Evolutionary conservation across 1,284 basidiomycete genomes (phyloP).

Genomic region (Cryptococcus sp.): DNA sequence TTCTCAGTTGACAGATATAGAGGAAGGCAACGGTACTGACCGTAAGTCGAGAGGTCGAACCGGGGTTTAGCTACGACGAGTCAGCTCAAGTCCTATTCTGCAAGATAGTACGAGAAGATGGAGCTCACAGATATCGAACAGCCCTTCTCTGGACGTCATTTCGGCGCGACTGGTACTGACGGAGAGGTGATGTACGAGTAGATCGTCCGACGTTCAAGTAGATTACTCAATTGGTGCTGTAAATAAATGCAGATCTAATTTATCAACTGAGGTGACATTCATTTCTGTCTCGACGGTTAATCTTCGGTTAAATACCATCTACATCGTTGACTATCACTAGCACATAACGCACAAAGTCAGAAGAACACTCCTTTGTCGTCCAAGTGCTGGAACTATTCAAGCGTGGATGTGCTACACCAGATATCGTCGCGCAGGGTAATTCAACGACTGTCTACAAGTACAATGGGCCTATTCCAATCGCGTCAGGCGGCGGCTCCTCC

Average conservation of each 20-base stretch:
- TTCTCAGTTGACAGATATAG: neutral
- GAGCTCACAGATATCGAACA: slow-evolving; percentile 37
- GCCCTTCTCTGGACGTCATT: slow-evolving; percentile 18
- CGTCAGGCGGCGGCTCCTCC: neutral
- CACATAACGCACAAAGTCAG: too few relatives aligned
- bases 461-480: neutral
- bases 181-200: neutral
- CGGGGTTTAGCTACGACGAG: slow-evolving; percentile 34
- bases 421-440: too few relatives aligned
- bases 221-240: neutral
- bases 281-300: too few relatives aligned
- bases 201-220: slow-evolving; percentile 2
- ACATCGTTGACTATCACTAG: too few relatives aligned
- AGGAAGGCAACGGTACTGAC: slow-evolving; percentile 17
- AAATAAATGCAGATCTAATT: neutral
- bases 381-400: too few relatives aligned
- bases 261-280: too few relatives aligned
- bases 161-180: neutral
- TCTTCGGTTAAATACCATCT: too few relatives aligned
- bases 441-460: too few relatives aligned
- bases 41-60: slow-evolving; percentile 43
- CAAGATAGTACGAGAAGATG: neutral
- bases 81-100: slow-evolving; percentile 3
- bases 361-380: too few relatives aligned
- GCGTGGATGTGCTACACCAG: too few relatives aligned